phyloP scores from a whole-genome alignment of 2,329 filamentous ascomycete species.

The Metarhizium guizhouense region DNA sequence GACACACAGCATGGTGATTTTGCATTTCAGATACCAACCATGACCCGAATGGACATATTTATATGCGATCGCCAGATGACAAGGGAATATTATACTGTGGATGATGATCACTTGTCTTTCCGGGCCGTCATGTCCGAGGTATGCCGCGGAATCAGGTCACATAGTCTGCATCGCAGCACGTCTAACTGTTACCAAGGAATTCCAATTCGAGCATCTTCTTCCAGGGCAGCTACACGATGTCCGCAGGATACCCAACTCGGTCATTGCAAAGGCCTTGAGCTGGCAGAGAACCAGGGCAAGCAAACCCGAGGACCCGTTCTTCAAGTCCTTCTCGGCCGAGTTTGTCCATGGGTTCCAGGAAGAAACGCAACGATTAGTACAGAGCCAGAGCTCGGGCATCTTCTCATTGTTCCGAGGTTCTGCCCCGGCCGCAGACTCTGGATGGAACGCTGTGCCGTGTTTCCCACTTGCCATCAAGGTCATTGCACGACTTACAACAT shows the following conservation, averaged over 20 bases:
- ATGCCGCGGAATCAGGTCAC: not conserved
- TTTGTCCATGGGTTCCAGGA: conserved; percentile 7
- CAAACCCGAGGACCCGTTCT: conserved; percentile 8
- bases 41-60: conserved; percentile 11
- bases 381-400: not conserved
- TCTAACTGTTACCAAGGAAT: conserved; percentile 4
- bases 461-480: conserved; percentile 9
- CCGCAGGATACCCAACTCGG: conserved; percentile 6
- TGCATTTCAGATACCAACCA: conserved; percentile 10
- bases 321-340: conserved; percentile 8
- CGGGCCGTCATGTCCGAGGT: conserved; percentile 9
- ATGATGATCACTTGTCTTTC: conserved; percentile 9
- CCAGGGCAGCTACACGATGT: conserved; percentile 6
- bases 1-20: conserved; percentile 4
- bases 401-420: not conserved
- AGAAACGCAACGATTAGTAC: not conserved
- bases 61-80: conserved; percentile 10
- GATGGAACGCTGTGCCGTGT: conserved; percentile 7
- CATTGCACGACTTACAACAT: conserved; percentile 8
- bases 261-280: conserved; percentile 9
- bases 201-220: conserved; percentile 8
- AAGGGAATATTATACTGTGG: conserved; percentile 7
- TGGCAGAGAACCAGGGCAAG: conserved; percentile 9
- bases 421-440: not conserved
- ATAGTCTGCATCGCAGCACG: not conserved